Conservation (phyloP, 2,329 filamentous ascomycete species). For the Trichophyton simii region DNA sequence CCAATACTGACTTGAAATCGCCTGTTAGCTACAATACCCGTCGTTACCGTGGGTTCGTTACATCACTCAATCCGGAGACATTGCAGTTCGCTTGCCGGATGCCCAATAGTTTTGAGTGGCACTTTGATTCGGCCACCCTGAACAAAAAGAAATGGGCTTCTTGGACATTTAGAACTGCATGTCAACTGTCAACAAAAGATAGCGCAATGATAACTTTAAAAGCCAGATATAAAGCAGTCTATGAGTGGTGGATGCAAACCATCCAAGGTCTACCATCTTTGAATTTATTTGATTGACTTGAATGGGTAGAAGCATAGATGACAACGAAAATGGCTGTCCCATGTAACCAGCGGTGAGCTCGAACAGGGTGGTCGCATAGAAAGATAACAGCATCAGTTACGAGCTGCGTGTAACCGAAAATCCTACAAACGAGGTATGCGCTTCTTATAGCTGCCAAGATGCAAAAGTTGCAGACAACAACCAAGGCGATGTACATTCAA, state of each 20-base stretch:
- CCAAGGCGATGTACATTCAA: not conserved
- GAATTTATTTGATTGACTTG: not conserved
- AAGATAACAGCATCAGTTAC: not conserved
- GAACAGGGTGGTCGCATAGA: not conserved
- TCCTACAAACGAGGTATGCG: not conserved
- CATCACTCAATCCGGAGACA: slow-evolving; percentile 95
- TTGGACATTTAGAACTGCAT: not conserved
- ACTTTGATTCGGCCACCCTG: not conserved
- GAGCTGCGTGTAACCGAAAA: slow-evolving; percentile 1
- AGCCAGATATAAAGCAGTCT: not conserved
- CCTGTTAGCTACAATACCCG: slow-evolving; percentile 80
- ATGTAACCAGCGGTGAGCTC: not conserved
- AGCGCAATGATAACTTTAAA: not conserved
- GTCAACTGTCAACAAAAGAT: not conserved
- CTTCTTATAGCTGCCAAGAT: not conserved
- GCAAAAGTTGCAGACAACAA: not conserved
- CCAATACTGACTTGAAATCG: not conserved
- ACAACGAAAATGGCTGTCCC: not conserved
- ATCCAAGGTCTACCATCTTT: not conserved
- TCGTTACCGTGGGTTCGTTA: slow-evolving; percentile 96
- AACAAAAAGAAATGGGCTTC: not conserved
- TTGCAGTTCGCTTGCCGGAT: slow-evolving; percentile 88
- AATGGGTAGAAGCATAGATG: not conserved
- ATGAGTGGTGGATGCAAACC: not conserved
- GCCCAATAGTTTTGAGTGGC: slow-evolving; percentile 45